Percentiles rank a stretch among this genome's conserved stretches.
Evolutionary conservation across 495 filamentous ascomycete species (phyloP).

Genomic region (Viridothelium virens): DNA sequence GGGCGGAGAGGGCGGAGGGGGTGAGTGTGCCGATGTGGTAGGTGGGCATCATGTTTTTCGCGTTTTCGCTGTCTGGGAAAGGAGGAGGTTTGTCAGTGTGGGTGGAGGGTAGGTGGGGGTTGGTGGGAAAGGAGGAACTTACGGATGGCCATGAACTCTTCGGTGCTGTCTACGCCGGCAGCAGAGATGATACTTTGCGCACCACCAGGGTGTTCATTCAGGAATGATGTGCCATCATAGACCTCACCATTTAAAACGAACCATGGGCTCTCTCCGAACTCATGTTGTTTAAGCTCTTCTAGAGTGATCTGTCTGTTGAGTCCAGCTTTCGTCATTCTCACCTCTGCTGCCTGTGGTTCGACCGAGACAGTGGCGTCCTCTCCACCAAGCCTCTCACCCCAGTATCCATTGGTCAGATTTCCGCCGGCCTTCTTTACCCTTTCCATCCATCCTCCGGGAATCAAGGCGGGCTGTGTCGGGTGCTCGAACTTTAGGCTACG

Average conservation of each 20-base stretch:
- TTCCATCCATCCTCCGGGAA: conserved; percentile 93
- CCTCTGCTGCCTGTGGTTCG: conserved; percentile 47
- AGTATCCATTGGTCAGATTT: conserved; percentile 71
- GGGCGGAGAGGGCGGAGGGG: conserved; percentile 45
- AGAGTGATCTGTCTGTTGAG: conserved; percentile 56
- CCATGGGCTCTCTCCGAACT: conserved; percentile 64
- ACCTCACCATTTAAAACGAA: conserved; percentile 90
- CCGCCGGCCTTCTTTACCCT: conserved; percentile 82
- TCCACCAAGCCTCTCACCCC: conserved; percentile 69
- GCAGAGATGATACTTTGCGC: conserved; percentile 79
- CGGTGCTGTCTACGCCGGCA: conserved; percentile 77
- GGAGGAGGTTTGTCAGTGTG: conserved; percentile 6
- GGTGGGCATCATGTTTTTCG: conserved; percentile 81
- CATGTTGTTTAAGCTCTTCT: conserved; percentile 66
- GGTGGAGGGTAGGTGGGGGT: not conserved
- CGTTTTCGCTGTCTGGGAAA: conserved; percentile 84
- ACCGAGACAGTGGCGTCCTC: conserved; percentile 42
- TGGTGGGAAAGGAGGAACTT: conserved; percentile 35
- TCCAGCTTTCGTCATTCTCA: conserved; percentile 72
- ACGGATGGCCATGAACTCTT: conserved; percentile 95
- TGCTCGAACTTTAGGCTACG: conserved; percentile 73
- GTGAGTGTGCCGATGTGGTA: conserved; percentile 82
- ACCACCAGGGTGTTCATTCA: conserved; percentile 83
- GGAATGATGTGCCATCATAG: conserved; percentile 78
- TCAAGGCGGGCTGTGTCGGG: conserved; percentile 73